Base-by-base conservation (phyloP, 805 yeast genomes). In the Tetrapisispora phaffii region DNA sequence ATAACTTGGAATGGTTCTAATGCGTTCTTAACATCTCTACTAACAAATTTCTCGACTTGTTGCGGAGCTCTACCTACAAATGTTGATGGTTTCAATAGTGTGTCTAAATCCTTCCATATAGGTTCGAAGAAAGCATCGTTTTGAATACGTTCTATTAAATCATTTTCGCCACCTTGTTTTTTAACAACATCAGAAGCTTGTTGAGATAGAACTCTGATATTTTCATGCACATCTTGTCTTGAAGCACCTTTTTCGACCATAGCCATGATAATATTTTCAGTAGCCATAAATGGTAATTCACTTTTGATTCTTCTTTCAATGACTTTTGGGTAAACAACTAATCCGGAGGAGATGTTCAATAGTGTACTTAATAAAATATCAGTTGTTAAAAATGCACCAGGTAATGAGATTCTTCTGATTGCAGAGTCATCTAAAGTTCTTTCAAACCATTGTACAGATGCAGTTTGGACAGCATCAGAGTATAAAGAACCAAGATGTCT, bases 371-470 rank as follows among this genome's bases (percentile, higher is more conserved):
- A 73, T 54, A 93, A 74, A 59, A 90, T 90, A 68, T 93, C 98
- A 17, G 96, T 93, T 45, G 97, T 88, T 66, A 93, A 74, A 71
- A 93, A 93, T 3, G 97, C 97, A 42, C 95, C 85, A 41, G 98
- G 98, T 52, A 93, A 73, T 21, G 96, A 84, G 58, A 93, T 93
- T 74, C 98, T 82, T 73, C 98, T 84, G 60, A 90, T 90, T 44
- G 98, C 98, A 47, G 95, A 84, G 69, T 93, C 98, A 69, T 93
- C 98, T 62, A 93, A 76, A 31, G 98, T 93, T 73, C 98, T 85
- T 74, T 93, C 98, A 65, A 93, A 93, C 98, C 98, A 93, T 72
- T 93, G 98, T 42, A 93, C 97, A 31, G 96, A 83, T 7, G 97
- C 94, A 41, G 98, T 93, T 70, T 87, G 93, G 57, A 90, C 85